phyloP scores from a whole-genome alignment of 2,329 filamentous ascomycete species.

The Ophiostoma montium region DNA sequence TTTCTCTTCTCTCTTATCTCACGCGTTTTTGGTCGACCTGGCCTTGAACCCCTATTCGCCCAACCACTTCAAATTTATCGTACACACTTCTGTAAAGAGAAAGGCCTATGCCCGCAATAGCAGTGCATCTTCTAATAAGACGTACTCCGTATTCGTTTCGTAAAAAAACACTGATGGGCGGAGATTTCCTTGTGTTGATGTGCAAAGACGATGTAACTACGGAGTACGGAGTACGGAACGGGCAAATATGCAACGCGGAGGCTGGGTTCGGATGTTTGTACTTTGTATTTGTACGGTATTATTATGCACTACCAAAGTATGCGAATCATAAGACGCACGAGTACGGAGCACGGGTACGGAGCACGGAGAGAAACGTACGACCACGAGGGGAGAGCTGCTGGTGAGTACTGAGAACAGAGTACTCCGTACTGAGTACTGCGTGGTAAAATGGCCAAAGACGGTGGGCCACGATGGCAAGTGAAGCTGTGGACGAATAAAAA shows the following conservation, averaged over 20 bases:
- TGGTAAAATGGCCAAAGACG: background rate
- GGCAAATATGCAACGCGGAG: background rate
- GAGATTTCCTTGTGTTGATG: slow-evolving; percentile 1
- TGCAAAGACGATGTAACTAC: background rate
- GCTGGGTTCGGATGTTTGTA: background rate
- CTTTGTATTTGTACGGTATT: background rate
- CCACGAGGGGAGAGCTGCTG: too few species aligned
- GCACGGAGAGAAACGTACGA: too few species aligned
- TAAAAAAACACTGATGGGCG: background rate
- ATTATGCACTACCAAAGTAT: background rate
- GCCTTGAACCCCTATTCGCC: too few species aligned
- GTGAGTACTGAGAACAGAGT: too few species aligned
- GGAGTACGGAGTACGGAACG: background rate
- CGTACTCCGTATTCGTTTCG: too few species aligned
- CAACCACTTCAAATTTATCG: too few species aligned
- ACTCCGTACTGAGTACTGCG: too few species aligned
- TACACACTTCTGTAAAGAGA: too few species aligned
- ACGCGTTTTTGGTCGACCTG: too few species aligned
- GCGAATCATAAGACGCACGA: background rate
- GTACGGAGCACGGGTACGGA: background rate
- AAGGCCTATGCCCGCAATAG: too few species aligned
- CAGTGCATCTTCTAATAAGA: too few species aligned
- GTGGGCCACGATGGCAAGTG: background rate
- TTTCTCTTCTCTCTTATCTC: too few species aligned
- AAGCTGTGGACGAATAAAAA: background rate